phyloP scores from a whole-genome alignment of 352 stramenopile genomes.

The Pythium guiyangense region DNA sequence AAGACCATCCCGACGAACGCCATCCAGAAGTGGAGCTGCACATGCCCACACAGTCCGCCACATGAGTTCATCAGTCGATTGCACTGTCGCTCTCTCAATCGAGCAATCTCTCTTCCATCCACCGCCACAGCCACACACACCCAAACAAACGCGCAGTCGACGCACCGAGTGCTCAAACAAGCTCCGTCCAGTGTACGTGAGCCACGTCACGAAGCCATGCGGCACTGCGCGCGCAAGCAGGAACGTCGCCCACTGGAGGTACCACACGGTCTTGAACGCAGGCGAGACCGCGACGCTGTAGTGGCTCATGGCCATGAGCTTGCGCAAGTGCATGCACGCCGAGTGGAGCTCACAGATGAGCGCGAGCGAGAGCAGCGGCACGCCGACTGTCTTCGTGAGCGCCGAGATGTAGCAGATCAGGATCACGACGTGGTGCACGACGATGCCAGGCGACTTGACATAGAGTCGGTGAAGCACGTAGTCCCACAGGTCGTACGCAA shows the following conservation, averaged over 20 bases:
- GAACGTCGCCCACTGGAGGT: conserved; percentile 55
- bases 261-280: conserved; percentile 41
- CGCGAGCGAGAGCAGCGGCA: conserved; percentile 66
- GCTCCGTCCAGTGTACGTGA: conserved; percentile 37
- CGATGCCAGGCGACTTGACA: conserved; percentile 62
- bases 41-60: background rate
- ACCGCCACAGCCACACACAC: background rate
- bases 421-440: conserved; percentile 73
- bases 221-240: conserved; percentile 33
- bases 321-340: conserved; percentile 69
- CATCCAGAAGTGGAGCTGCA: conserved; percentile 57
- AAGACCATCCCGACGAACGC: conserved; percentile 75
- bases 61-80: background rate
- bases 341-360: conserved; percentile 79
- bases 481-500: conserved; percentile 81
- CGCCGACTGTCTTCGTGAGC: conserved; percentile 63
- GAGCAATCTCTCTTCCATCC: background rate
- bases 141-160: background rate
- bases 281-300: conserved; percentile 27
- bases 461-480: conserved; percentile 70
- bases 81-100: background rate
- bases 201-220: conserved; percentile 33
- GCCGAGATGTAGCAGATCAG: conserved; percentile 79
- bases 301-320: conserved; percentile 67
- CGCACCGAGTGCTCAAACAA: conserved; percentile 46